Evolutionary conservation across 768 basidiomycete species (phyloP).

Genomic region (Ramaria sp.): DNA sequence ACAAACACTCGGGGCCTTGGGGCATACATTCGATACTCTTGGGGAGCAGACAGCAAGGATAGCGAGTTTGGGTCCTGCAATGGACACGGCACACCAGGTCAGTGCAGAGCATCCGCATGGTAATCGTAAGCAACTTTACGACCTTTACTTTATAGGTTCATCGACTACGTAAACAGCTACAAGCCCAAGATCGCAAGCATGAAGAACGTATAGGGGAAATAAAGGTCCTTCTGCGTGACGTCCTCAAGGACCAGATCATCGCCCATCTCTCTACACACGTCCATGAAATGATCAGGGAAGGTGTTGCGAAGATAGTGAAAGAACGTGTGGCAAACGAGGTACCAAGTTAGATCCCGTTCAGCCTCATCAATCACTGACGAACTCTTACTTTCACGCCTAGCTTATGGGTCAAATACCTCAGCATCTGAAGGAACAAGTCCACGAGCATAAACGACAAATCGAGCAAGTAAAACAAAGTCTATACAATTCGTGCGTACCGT

Average conservation of each 20-base stretch:
- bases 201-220: conserved; percentile 27
- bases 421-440: conserved; percentile 27
- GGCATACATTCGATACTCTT: conserved; percentile 33
- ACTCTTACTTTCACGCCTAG: conserved; percentile 18
- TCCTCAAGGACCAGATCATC: conserved; percentile 31
- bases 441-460: conserved; percentile 32
- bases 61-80: conserved; percentile 31
- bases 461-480: conserved; percentile 32
- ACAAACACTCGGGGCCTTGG: conserved; percentile 27
- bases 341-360: conserved; percentile 10
- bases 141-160: conserved; percentile 27
- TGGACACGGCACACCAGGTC: conserved; percentile 35
- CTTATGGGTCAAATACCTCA: conserved; percentile 32
- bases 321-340: conserved; percentile 35
- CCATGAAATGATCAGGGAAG: conserved; percentile 22
- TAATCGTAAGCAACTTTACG: conserved; percentile 1
- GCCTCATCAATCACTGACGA: neutral
- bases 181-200: conserved; percentile 28
- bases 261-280: conserved; percentile 29
- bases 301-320: conserved; percentile 27
- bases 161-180: conserved; percentile 25
- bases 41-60: conserved; percentile 35
- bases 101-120: neutral
- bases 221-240: conserved; percentile 23
- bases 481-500: conserved; percentile 33